Conservation (phyloP, 1,284 basidiomycete species). For the Cryptococcus sp. region DNA sequence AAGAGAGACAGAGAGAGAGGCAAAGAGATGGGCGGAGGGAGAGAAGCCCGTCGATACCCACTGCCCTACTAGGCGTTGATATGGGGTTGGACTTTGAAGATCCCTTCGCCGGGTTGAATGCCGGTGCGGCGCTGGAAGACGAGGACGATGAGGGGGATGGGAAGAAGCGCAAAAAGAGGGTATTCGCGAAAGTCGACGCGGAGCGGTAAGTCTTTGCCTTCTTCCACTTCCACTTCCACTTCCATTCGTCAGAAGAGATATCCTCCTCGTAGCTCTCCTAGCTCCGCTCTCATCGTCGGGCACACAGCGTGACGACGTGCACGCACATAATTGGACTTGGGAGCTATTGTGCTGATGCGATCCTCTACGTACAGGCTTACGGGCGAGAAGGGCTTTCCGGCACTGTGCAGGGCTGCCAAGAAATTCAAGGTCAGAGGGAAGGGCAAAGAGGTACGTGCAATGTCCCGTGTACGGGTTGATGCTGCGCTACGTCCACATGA, state of each 20-base stretch:
- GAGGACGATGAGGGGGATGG: constrained; percentile 37
- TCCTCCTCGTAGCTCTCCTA: no score
- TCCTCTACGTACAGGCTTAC: constrained; percentile 57
- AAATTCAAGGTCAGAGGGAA: constrained; percentile 78
- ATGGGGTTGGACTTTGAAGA: constrained; percentile 2
- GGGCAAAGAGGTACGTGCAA: constrained; percentile 73
- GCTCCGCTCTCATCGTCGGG: no score
- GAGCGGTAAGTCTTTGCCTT: constrained; percentile 54
- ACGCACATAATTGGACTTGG: no score
- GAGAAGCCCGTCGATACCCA: no score
- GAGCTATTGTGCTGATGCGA: no score
- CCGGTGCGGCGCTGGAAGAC: constrained; percentile 14
- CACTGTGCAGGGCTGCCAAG: constrained; percentile 70
- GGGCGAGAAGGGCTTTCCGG: constrained; percentile 71
- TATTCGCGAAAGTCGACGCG: constrained; percentile 68
- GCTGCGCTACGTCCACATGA: background rate
- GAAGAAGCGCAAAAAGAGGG: constrained; percentile 58
- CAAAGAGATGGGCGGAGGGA: no score
- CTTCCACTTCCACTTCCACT: background rate
- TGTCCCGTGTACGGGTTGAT: background rate
- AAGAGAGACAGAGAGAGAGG: background rate
- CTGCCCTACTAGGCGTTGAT: background rate
- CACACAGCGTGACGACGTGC: no score
- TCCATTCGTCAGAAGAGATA: no score
- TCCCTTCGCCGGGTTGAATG: constrained; percentile 15